phyloP scores from a whole-genome alignment of 441 rosid genomes.

The Lepidium campestre region DNA sequence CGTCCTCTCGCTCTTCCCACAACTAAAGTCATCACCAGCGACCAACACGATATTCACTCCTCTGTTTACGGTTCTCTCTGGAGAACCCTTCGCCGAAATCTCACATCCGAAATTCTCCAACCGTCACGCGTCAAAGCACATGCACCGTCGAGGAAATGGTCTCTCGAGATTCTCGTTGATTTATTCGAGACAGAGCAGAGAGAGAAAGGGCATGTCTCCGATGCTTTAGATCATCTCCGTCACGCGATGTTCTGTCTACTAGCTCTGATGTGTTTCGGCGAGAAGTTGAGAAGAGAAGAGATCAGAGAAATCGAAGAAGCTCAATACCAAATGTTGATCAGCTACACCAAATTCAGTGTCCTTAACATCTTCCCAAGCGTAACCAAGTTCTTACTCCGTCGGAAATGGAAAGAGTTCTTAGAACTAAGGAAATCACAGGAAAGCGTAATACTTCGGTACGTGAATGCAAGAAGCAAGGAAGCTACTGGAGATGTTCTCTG shows the following conservation, averaged over 20 bases:
- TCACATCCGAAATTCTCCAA: slow-evolving; percentile 27
- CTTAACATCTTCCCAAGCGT: slow-evolving; percentile 33
- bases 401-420: slow-evolving; percentile 23
- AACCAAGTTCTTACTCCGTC: slow-evolving; percentile 22
- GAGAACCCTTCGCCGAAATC: slow-evolving; percentile 28
- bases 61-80: slow-evolving; percentile 29
- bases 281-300: slow-evolving; percentile 26
- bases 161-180: slow-evolving; percentile 17
- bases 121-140: slow-evolving; percentile 24
- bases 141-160: slow-evolving; percentile 30
- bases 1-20: slow-evolving; percentile 31
- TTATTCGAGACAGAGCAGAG: slow-evolving; percentile 22
- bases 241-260: slow-evolving; percentile 33
- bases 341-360: slow-evolving; percentile 25
- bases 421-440: slow-evolving; percentile 24
- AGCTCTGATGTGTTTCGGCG: slow-evolving; percentile 36
- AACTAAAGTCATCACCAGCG: slow-evolving; percentile 17
- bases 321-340: slow-evolving; percentile 26
- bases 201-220: slow-evolving; percentile 14
- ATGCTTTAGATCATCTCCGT: slow-evolving; percentile 21
- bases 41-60: slow-evolving; percentile 34
- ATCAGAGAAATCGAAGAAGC: slow-evolving; percentile 32
- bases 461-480: slow-evolving; percentile 16
- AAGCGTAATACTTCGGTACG: slow-evolving; percentile 8
- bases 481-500: slow-evolving; percentile 19